Evolutionary conservation across 768 basidiomycete species (phyloP).

Genomic region (Trametes elegans): DNA sequence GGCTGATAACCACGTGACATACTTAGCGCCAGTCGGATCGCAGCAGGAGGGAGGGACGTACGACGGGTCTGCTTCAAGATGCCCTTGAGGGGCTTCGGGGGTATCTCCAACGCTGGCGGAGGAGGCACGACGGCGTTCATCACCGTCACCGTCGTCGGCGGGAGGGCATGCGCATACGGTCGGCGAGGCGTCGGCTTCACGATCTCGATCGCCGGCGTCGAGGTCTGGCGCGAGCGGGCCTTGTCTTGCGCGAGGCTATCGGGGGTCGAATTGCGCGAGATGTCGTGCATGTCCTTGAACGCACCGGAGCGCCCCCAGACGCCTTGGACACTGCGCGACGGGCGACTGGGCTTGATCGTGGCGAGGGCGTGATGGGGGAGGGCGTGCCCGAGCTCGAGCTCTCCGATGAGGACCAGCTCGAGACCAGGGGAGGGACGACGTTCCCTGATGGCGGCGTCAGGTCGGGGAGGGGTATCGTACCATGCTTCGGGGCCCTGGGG

Average conservation of each 20-base stretch:
- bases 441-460: conserved; percentile 7
- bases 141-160: conserved; percentile 1
- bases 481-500: conserved; percentile 18
- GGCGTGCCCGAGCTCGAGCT: conserved; percentile 17
- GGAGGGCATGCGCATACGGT: conserved; percentile 1
- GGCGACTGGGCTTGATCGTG: background rate
- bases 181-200: conserved; percentile 18
- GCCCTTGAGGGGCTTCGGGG: conserved; percentile 6
- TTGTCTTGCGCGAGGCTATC: conserved; percentile 9
- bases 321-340: background rate
- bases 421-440: conserved; percentile 2
- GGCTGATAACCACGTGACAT: background rate
- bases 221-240: conserved; percentile 2
- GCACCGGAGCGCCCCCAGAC: background rate
- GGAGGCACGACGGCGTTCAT: conserved; percentile 6
- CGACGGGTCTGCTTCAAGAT: conserved; percentile 12
- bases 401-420: conserved; percentile 17
- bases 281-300: background rate
- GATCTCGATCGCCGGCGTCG: conserved; percentile 10
- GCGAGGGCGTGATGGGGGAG: conserved; percentile 13
- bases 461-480: conserved; percentile 13
- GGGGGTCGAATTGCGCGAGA: conserved; percentile 1
- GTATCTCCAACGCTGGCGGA: background rate
- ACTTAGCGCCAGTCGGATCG: background rate
- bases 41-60: background rate